Evolutionary conservation across 805 yeast genomes (phyloP).

Genomic region (Suhomyces canberraensis): DNA sequence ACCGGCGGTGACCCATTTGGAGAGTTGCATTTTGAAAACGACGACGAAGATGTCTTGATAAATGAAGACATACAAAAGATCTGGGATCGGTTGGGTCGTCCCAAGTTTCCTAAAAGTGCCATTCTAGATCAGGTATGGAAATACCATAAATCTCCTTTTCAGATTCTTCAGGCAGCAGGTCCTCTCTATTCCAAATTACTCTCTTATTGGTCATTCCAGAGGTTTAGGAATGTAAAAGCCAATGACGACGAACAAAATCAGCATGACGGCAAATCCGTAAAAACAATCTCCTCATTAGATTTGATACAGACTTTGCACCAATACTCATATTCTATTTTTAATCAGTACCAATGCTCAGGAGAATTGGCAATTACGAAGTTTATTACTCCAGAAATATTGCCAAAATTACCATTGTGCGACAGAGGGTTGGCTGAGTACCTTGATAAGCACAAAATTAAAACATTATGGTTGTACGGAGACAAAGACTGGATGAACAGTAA

Average conservation of each 20-base stretch:
- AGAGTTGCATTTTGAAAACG: conserved; percentile 19
- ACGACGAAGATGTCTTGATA: conserved; percentile 15
- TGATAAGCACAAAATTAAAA: conserved; percentile 18
- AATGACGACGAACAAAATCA: conserved; percentile 11
- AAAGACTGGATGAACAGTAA: conserved; percentile 43
- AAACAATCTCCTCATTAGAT: conserved; percentile 3
- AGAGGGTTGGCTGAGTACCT: conserved; percentile 34
- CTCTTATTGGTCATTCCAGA: conserved; percentile 40
- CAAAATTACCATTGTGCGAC: conserved; percentile 38
- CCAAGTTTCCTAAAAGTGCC: conserved; percentile 33
- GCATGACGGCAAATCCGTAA: background rate
- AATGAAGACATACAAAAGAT: conserved; percentile 16
- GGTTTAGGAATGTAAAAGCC: conserved; percentile 30
- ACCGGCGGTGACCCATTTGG: conserved; percentile 33
- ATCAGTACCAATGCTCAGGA: conserved; percentile 43
- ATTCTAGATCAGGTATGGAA: conserved; percentile 36
- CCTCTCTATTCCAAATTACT: conserved; percentile 39
- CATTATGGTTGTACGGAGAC: conserved; percentile 40
- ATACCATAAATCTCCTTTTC: conserved; percentile 37
- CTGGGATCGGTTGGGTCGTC: conserved; percentile 36
- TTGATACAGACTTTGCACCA: conserved; percentile 36
- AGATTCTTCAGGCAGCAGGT: conserved; percentile 34
- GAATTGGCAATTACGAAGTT: conserved; percentile 42
- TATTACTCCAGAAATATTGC: conserved; percentile 38
- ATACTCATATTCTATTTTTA: conserved; percentile 40